Percentiles rank a stretch among this genome's conserved stretches.
Conservation (phyloP, 1,284 basidiomycete genomes). For the Ceratobasidium papillatum region DNA sequence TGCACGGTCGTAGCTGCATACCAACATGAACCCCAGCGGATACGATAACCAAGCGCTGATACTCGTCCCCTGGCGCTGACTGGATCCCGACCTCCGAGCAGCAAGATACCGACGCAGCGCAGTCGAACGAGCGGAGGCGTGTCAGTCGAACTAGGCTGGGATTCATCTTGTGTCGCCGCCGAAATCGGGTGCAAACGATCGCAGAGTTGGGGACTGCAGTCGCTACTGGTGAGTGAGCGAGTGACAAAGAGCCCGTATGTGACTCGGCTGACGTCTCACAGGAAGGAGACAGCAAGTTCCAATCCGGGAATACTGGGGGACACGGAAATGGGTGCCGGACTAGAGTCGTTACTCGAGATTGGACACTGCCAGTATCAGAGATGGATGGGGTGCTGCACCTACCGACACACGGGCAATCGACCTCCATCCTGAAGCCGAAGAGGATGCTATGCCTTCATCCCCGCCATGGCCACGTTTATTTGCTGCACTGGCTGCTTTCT, state of each 20-base stretch:
- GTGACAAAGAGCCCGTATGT: conserved; percentile 90
- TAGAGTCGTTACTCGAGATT: conserved; percentile 7
- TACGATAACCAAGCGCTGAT: conserved; percentile 5
- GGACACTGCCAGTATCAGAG: background rate
- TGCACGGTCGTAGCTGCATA: conserved; percentile 28
- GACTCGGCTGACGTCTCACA: conserved; percentile 29
- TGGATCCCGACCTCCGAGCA: conserved; percentile 33
- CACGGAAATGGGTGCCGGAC: conserved; percentile 7
- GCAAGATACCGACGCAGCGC: conserved; percentile 41
- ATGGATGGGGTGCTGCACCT: conserved; percentile 4
- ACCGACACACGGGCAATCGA: conserved; percentile 7
- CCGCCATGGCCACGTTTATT: conserved; percentile 33
- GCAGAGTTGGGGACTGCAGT: conserved; percentile 78
- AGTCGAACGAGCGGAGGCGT: conserved; percentile 40
- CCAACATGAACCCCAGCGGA: background rate
- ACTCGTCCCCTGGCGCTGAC: conserved; percentile 1
- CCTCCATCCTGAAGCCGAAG: background rate
- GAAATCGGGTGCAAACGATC: conserved; percentile 69
- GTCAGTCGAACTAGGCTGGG: background rate
- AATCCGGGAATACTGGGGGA: conserved; percentile 16
- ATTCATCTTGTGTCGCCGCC: conserved; percentile 41
- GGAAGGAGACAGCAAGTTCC: conserved; percentile 7
- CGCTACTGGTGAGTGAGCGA: conserved; percentile 75
- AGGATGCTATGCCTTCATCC: background rate
- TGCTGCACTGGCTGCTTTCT: conserved; percentile 36